phyloP scores from a whole-genome alignment of 2,329 filamentous ascomycete species.

The Pseudogymnoascus sp. region DNA sequence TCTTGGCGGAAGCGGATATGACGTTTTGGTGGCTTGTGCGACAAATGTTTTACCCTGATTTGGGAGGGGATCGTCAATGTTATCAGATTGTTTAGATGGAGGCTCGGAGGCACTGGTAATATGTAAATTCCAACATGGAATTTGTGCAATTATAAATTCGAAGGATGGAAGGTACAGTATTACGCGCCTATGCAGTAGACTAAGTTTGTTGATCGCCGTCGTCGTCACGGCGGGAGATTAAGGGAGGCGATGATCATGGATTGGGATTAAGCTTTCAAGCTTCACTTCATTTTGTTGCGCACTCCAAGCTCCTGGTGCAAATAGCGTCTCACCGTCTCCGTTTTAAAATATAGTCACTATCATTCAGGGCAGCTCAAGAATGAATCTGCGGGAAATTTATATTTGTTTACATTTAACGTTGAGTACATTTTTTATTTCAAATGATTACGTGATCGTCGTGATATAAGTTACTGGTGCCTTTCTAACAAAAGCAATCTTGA shows the following conservation, averaged over 20 bases:
- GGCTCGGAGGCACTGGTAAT: background rate
- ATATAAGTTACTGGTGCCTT: background rate
- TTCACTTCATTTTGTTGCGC: background rate
- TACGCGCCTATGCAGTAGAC: background rate
- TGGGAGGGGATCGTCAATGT: background rate
- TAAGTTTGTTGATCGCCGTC: background rate
- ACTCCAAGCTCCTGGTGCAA: background rate
- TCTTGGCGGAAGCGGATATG: constrained; percentile 2
- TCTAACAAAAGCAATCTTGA: background rate
- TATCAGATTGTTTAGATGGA: constrained; percentile 2
- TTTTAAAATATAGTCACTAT: background rate
- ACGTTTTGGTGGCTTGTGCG: constrained; percentile 7
- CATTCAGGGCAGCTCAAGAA: background rate
- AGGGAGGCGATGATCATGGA: constrained; percentile 8
- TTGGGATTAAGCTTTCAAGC: constrained; percentile 4
- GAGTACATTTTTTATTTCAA: background rate
- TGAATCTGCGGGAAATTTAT: background rate
- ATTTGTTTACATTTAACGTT: background rate
- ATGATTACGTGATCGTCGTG: background rate
- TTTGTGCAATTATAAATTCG: background rate
- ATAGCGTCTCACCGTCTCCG: background rate
- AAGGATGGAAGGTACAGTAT: background rate
- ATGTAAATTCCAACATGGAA: background rate
- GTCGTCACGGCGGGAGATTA: background rate
- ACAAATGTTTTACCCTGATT: background rate